Evolutionary conservation across 2,329 filamentous ascomycete genomes (phyloP), one percentile per base, ranked within the genome.

Genomic region (Penicillium sp.): DNA sequence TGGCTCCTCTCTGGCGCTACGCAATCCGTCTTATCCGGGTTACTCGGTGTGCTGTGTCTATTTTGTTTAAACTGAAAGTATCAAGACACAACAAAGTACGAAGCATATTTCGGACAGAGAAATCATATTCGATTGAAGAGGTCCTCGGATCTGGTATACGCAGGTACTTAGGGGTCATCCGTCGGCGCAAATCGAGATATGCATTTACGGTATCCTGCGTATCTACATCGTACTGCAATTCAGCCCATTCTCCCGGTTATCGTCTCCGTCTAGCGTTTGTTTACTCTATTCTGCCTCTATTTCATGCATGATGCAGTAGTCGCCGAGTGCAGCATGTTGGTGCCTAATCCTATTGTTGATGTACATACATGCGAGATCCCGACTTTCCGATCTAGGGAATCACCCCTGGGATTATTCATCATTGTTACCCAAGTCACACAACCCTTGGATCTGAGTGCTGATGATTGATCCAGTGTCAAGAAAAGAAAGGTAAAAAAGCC

Each of bases 291-390:
- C 39, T 35, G 19, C 29, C 40, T 39, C 16, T 14, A 5, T 35
- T 30, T 35, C 41, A 29, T 35, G n/a, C n/a, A n/a, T n/a, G n/a
- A 40, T 30, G 47, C 18, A 50, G 34, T 30, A 30, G 27, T 14
- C 34, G 27, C 36, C 47, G 4, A 14, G 22, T 29, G 30, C 6
- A 34, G 19, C 27, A 30, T 11, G 13, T 14, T 12, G n/a, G 33
- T 22, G 22, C 35, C 13, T 16, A 19, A 30, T 46, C 30, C 25
- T 22, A 34, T 40, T 39, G 29, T 31, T 35, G 18, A 18, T n/a
- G n/a, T n/a, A n/a, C 16, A 36, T 29, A 18, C 16, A 46, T 40
- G 47, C 47, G 18, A 46, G 18, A n/a, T 35, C 30, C 47, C 35
- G 35, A 3, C 1, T 27, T 25, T 33, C 18, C 40, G 6, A 31